Evolutionary conservation across 345 rosid genomes (phyloP).

Genomic region (Camelina hispida): DNA sequence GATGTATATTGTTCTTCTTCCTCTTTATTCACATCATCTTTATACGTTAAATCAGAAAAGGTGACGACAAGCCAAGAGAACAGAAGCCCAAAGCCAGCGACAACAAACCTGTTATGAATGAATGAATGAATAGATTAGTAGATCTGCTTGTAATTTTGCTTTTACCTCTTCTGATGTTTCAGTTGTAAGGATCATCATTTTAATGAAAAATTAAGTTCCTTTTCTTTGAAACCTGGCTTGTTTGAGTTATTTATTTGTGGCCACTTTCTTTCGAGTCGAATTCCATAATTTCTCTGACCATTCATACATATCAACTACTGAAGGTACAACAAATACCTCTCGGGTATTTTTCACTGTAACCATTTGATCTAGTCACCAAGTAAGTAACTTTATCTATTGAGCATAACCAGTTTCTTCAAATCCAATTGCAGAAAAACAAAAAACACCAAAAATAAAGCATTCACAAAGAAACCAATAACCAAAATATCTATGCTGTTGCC

Average conservation of each 20-base stretch:
- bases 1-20: neutral
- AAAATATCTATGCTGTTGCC: neutral
- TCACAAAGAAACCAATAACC: neutral
- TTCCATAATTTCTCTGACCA: neutral
- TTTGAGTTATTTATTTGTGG: neutral
- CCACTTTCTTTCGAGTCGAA: neutral
- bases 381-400: neutral
- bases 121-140: constrained; percentile 68
- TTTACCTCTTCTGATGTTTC: neutral
- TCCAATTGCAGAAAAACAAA: neutral
- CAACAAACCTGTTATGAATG: constrained; percentile 99
- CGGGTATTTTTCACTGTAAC: neutral
- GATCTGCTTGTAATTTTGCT: neutral
- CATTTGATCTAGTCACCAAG: neutral
- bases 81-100: constrained; percentile 90
- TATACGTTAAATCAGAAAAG: constrained; percentile 56
- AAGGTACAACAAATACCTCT: neutral
- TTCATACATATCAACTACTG: neutral
- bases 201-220: constrained; percentile 6
- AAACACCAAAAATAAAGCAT: neutral
- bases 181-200: neutral
- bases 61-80: constrained; percentile 94
- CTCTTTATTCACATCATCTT: neutral
- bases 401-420: neutral
- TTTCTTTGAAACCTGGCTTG: neutral